A percentile compares a stretch with the other conserved stretches of the same genome.
Conservation (phyloP, 306 rosid species). For the Corylus americana region DNA sequence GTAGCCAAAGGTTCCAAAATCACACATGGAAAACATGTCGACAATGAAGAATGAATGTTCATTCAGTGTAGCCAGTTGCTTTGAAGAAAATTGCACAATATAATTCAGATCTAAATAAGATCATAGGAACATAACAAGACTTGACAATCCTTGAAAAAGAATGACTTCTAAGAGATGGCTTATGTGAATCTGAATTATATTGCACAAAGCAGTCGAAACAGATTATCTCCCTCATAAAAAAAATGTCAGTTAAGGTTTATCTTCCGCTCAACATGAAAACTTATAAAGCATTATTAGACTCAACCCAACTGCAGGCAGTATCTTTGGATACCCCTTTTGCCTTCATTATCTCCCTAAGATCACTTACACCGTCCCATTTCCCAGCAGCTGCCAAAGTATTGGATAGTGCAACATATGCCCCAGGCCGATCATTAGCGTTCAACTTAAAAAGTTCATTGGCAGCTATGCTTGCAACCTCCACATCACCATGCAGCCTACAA, state of each 20-base stretch:
- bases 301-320: slow-evolving; percentile 72
- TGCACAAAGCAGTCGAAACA: neutral
- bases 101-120: neutral
- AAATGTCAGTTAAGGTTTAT: neutral
- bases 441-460: slow-evolving; percentile 75
- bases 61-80: neutral
- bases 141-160: neutral
- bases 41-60: neutral
- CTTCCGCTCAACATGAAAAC: slow-evolving; percentile 13
- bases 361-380: slow-evolving; percentile 86
- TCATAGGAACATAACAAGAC: neutral
- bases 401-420: slow-evolving; percentile 83
- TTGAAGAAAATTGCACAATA: neutral
- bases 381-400: slow-evolving; percentile 88
- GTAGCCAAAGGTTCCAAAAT: neutral
- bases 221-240: neutral
- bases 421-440: slow-evolving; percentile 61
- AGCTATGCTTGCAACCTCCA: slow-evolving; percentile 71
- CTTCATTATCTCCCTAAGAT: slow-evolving; percentile 83
- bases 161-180: neutral
- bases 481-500: slow-evolving; percentile 67
- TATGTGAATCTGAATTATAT: neutral
- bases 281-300: slow-evolving; percentile 46
- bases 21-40: neutral
- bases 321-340: slow-evolving; percentile 63